Conservation (phyloP, 192 early-diverging fungal genomes). For the Diversispora eburnea region DNA sequence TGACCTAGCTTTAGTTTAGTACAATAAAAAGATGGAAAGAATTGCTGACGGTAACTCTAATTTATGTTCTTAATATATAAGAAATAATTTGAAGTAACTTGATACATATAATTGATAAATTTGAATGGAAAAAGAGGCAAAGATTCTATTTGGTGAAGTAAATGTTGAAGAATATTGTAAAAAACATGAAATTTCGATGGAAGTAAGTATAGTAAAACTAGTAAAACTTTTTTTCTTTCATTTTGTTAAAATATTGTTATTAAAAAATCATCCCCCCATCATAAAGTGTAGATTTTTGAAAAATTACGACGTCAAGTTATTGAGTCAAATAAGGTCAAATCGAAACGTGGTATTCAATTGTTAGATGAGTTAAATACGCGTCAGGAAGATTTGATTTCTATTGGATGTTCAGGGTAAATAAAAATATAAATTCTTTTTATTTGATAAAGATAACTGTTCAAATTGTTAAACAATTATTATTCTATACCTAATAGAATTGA, state of each 20-base stretch:
- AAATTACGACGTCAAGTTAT: constrained; percentile 1
- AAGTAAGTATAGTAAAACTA: background rate
- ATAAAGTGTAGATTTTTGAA: background rate
- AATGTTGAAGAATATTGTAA: constrained; percentile 2
- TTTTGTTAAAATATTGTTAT: background rate
- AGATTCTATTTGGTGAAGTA: constrained; percentile 6
- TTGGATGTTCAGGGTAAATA: constrained; percentile 6
- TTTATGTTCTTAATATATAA: too few species aligned
- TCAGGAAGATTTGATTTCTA: background rate
- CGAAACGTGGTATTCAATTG: background rate
- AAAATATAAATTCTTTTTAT: background rate
- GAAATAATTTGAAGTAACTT: too few species aligned
- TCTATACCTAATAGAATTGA: constrained; percentile 5
- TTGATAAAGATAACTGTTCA: background rate
- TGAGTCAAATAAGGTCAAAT: background rate
- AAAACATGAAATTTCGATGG: background rate
- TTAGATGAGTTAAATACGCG: background rate
- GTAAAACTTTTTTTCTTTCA: background rate
- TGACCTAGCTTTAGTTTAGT: too few species aligned
- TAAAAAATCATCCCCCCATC: too few species aligned
- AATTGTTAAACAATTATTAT: background rate
- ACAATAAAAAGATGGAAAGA: too few species aligned
- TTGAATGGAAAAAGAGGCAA: background rate
- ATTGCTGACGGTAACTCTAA: too few species aligned
- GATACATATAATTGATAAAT: too few species aligned